phyloP scores from a whole-genome alignment of 176 grass and related monocot genomes.

The Puya raimondii region DNA sequence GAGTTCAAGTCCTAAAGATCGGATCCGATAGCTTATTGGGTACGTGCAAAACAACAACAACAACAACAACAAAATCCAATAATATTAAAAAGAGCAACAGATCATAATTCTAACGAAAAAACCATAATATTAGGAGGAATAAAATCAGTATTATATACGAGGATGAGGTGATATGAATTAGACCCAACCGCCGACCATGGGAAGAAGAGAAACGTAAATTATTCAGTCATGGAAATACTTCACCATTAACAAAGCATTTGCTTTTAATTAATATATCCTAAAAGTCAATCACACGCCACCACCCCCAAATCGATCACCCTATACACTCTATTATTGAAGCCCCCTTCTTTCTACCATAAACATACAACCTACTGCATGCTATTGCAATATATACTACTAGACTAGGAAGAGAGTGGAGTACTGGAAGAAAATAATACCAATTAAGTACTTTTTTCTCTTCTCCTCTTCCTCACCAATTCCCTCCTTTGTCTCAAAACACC shows the following conservation, averaged over 20 bases:
- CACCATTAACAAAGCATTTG: neutral
- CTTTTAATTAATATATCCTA: neutral
- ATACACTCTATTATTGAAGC: neutral
- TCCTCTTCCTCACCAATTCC: neutral
- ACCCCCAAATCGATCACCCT: too few relatives aligned
- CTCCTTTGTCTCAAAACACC: neutral
- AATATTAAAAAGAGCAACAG: too few relatives aligned
- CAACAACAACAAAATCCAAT: too few relatives aligned
- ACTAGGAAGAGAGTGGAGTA: too few relatives aligned
- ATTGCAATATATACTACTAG: too few relatives aligned
- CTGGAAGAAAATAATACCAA: neutral
- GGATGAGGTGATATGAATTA: neutral
- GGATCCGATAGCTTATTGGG: too few relatives aligned
- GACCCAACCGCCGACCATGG: neutral
- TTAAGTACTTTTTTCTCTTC: neutral
- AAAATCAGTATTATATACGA: too few relatives aligned
- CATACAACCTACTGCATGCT: too few relatives aligned
- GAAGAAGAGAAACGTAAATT: neutral
- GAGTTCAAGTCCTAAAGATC: too few relatives aligned
- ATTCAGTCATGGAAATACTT: neutral
- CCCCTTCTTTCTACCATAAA: neutral
- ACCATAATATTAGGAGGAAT: too few relatives aligned
- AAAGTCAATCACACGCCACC: neutral
- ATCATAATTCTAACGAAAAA: too few relatives aligned
- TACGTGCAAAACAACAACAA: too few relatives aligned